Base-by-base conservation (phyloP, 768 basidiomycete species). In the Baorangia bicolor region DNA sequence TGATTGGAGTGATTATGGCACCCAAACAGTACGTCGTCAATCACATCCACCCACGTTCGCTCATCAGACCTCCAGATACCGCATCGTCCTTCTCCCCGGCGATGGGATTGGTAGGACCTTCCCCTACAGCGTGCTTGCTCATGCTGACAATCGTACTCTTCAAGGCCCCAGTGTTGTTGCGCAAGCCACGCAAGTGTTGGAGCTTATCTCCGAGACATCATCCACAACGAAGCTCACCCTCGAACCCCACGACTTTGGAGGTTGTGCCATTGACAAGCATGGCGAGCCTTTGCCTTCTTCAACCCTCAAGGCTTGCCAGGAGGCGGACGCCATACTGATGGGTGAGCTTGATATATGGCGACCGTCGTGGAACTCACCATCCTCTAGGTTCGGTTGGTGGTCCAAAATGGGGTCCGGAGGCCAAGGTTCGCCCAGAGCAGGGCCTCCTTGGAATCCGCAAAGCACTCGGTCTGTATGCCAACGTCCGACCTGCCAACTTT, bases 381-480 rank as follows among this genome's bases (percentile, higher is more conserved):
- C 21, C 21, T n/a, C 18, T 53, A 98, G 96, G 96, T 62, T 88
- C 96, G 20, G 91, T 98, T 62, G 97, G 97, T 55, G 97, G 97
- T n/a, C 97, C 97, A 14, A 98, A 98, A 74, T 99, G 97, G 97
- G 95, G 94, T 45, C 89, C 95, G 3, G 83, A 86, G 53, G 81
- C 84, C 57, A 87, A 88, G 71, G 84, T 98, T 51, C 87, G 97
- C 53, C 97, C 97, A 18, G 97, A 99, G 72, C 84, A 85, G 57
- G 97, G 97, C 51, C 82, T 99, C 12, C 85, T 99, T 28, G 70
- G 77, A 8, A 82, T 99, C 49, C 87, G 97, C 62, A 98, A 99
- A 74, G 85, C 83, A 28, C 87, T 98, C 51, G 96, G 94, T 21
- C 83, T 98, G 45, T 98, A 95, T 75, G 96, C 94, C 69, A 99